Evolutionary conservation across 116 monocot genomes (phyloP), one percentile per base, ranked within the genome.

Genomic region (Phalaenopsis hybrid): DNA sequence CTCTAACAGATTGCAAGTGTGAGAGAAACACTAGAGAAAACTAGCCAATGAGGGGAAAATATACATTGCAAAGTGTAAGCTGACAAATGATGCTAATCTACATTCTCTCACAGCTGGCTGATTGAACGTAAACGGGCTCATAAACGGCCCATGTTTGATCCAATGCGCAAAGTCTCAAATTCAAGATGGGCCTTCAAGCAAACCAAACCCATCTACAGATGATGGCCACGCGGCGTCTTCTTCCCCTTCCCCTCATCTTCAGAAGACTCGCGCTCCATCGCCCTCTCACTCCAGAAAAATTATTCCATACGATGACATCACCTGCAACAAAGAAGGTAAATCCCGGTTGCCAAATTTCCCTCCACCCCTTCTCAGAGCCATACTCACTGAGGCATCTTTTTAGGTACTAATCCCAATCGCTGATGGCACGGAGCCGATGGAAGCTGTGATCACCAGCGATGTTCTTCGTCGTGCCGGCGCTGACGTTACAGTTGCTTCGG

Each of bases 401-500:
- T 81, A 95, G 91, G 93, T 93, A 6, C 80, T 95, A 6, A 84
- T 95, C 9, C 95, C 93, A 25, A 85, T 95, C 76, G 93, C 90
- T n/a, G 44, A 90, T 75, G 93, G 95, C 18, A 90, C 93, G 80
- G 95, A 95, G 88, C 91, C 93, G 61, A 87, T 95, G 88, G 93
- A 95, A 82, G 95, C 93, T n/a, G 83, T 93, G 55, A 87, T 93
- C 87, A 83, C 85, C 78, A 85, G 88, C 83, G 93, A 92, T 84
- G 86, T 93, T 57, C 88, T 95, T 67, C 91, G 95, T n/a, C n/a
- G n/a, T n/a, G n/a, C n/a, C n/a, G n/a, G n/a, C n/a, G n/a, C n/a
- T n/a, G n/a, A n/a, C n/a, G n/a, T n/a, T n/a, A n/a, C 88, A 58
- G 93, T 95, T 63, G 98, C 98, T 28, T 95, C 98, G 18, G 88